These are phyloP conservation scores for Geranomyces michiganensis DNA, from an alignment of 192 early-diverging fungal species.

Conservation along the genomic window DNA sequence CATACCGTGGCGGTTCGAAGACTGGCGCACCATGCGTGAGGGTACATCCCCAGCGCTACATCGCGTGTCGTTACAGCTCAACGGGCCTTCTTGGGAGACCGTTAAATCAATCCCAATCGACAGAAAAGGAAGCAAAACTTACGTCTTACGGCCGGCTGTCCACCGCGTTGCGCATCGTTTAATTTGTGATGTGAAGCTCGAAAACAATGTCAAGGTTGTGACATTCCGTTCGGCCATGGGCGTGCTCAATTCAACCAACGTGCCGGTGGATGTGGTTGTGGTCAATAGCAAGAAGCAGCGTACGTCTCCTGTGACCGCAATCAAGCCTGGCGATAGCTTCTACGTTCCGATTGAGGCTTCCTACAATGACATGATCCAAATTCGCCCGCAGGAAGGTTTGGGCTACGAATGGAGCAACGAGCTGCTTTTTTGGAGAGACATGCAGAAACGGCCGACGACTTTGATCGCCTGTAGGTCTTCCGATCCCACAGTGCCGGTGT, in stretches of 20 bases:
- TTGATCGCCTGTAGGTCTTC: slow-evolving; percentile 59
- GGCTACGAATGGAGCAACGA: slow-evolving; percentile 85
- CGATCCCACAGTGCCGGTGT: slow-evolving; percentile 58
- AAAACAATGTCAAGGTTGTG: slow-evolving; percentile 89
- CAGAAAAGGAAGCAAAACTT: slow-evolving; percentile 79
- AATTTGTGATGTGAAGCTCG: slow-evolving; percentile 83
- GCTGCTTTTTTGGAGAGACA: slow-evolving; percentile 82
- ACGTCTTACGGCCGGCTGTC: slow-evolving; percentile 79
- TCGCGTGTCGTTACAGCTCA: slow-evolving; percentile 80
- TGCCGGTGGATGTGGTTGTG: slow-evolving; percentile 79
- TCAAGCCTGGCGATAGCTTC: slow-evolving; percentile 76
- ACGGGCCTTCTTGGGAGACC: slow-evolving; percentile 89
- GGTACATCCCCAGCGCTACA: slow-evolving; percentile 64
- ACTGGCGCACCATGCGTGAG: slow-evolving; percentile 92
- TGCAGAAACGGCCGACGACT: slow-evolving; percentile 30
- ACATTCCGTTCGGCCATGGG: slow-evolving; percentile 85
- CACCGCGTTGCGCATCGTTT: slow-evolving; percentile 79
- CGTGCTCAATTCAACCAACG: slow-evolving; percentile 77
- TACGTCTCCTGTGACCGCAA: slow-evolving; percentile 23
- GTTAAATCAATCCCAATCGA: slow-evolving; percentile 88
- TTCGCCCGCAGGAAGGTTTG: slow-evolving; percentile 80
- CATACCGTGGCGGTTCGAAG: slow-evolving; percentile 93
- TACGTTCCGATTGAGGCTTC: slow-evolving; percentile 86
- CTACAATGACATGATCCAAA: slow-evolving; percentile 75
- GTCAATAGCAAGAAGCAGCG: slow-evolving; percentile 69